These are phyloP conservation scores for Gyromitra esculenta DNA, from an alignment of 2,329 filamentous ascomycete genomes.

Conservation along the genomic window DNA sequence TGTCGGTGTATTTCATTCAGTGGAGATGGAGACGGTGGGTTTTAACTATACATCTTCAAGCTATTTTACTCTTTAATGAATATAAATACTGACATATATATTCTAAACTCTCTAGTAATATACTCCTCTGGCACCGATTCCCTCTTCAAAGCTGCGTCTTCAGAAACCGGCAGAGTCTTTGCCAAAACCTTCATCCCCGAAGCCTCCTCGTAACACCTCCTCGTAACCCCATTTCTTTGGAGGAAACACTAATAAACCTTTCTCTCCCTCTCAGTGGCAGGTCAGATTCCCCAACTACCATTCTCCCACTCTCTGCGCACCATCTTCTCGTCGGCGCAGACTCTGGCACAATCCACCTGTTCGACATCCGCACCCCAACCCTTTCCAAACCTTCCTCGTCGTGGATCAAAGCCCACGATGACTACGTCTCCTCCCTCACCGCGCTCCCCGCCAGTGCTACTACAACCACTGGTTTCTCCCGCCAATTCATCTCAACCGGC, in stretches of 20 bases:
- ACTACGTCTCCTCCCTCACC: slow-evolving; percentile 89
- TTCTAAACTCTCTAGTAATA: slow-evolving; percentile 60
- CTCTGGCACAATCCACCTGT: slow-evolving; percentile 85
- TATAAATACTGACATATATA: neutral
- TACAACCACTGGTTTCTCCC: slow-evolving; percentile 87
- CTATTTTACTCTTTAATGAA: neutral
- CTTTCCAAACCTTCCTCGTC: slow-evolving; percentile 76
- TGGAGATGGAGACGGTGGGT: slow-evolving; percentile 75
- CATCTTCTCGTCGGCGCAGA: slow-evolving; percentile 90
- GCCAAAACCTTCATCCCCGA: slow-evolving; percentile 82
- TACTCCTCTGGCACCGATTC: slow-evolving; percentile 73
- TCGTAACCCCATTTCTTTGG: slow-evolving; percentile 52
- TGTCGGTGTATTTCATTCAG: slow-evolving; percentile 84
- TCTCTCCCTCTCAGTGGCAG: neutral
- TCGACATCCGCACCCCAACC: slow-evolving; percentile 76
- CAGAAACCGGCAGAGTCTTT: slow-evolving; percentile 72
- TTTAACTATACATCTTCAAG: slow-evolving; percentile 62
- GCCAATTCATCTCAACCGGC: slow-evolving; percentile 94
- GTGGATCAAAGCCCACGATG: slow-evolving; percentile 80
- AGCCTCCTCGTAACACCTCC: slow-evolving; percentile 37
- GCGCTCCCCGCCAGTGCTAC: slow-evolving; percentile 80
- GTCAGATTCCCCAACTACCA: slow-evolving; percentile 78
- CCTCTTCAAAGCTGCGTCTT: slow-evolving; percentile 69
- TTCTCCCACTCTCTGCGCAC: slow-evolving; percentile 86
- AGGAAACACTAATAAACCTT: slow-evolving; percentile 3